Conservation (phyloP, 495 filamentous ascomycete genomes). For the Neurospora sp. region DNA sequence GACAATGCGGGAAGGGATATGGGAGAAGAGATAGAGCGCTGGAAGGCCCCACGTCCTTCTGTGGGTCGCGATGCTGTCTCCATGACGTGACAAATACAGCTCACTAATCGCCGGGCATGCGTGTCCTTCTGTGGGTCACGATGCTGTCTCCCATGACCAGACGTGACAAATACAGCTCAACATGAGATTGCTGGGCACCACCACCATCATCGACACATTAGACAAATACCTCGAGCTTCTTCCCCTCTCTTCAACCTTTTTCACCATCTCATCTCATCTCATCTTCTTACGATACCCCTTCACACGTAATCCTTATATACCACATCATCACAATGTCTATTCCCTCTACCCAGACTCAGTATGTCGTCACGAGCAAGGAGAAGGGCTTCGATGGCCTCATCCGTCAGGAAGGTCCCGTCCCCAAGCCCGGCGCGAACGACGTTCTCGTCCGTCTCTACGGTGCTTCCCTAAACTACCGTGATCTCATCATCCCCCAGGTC, state of each 20-base stretch:
- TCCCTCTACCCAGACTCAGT: constrained; percentile 51
- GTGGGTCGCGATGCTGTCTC: not conserved
- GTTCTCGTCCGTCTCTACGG: constrained; percentile 68
- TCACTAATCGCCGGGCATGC: not conserved
- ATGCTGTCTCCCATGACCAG: not conserved
- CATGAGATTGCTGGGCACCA: not conserved
- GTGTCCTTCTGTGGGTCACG: not conserved
- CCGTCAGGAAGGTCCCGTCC: constrained; percentile 39
- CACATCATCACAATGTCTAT: constrained; percentile 15
- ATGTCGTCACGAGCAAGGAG: constrained; percentile 45
- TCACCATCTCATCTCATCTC: constrained; percentile 3
- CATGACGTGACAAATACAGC: not conserved
- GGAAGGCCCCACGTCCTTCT: not conserved
- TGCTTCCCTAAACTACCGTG: constrained; percentile 75
- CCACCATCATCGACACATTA: not conserved
- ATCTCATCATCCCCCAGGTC: constrained; percentile 65
- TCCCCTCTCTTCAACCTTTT: not conserved
- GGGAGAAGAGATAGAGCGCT: not conserved
- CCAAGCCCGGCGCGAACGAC: constrained; percentile 55
- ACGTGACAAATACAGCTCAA: not conserved
- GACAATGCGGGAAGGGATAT: not conserved
- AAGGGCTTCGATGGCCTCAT: constrained; percentile 53
- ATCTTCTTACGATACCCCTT: not conserved
- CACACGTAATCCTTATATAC: not conserved
- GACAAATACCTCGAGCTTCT: not conserved